phyloP scores from a whole-genome alignment of 2,329 filamentous ascomycete species.

The Periconia sp. region DNA sequence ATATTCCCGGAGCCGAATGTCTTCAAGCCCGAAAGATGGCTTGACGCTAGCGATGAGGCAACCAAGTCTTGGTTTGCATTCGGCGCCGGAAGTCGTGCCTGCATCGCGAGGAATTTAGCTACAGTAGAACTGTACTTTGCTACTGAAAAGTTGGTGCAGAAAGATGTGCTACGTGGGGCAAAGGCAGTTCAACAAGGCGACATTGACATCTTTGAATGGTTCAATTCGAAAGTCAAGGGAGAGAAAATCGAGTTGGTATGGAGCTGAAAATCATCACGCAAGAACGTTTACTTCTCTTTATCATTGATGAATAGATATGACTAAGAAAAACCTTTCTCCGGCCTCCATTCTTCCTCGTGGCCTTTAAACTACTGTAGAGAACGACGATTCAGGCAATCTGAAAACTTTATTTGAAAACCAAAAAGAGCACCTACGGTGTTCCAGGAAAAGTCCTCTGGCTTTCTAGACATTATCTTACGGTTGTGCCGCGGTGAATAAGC shows the following conservation, averaged over 20 bases:
- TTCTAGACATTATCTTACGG: no score
- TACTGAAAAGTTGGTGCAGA: conserved; percentile 50
- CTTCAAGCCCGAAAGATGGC: conserved; percentile 43
- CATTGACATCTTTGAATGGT: conserved; percentile 63
- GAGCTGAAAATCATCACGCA: no score
- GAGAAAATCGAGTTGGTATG: conserved; percentile 52
- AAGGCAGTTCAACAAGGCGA: conserved; percentile 43
- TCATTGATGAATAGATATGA: no score
- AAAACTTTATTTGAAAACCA: no score
- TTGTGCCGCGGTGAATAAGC: no score
- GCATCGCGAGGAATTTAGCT: conserved; percentile 39
- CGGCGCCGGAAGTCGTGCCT: conserved; percentile 36
- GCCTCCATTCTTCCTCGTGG: no score
- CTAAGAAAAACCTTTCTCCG: no score
- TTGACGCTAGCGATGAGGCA: conserved; percentile 30
- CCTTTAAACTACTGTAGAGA: no score
- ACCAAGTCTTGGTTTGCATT: conserved; percentile 43
- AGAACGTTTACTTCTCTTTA: no score
- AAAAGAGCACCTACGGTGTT: no score
- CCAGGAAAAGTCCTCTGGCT: no score
- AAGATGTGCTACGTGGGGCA: conserved; percentile 54
- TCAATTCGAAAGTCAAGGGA: conserved; percentile 60
- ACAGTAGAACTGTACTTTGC: conserved; percentile 34
- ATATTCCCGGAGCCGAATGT: conserved; percentile 22
- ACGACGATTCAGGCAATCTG: no score